These are phyloP conservation scores for Schizochytrium sp. DNA, from an alignment of 108 stramenopile species.

Conservation along the genomic window DNA sequence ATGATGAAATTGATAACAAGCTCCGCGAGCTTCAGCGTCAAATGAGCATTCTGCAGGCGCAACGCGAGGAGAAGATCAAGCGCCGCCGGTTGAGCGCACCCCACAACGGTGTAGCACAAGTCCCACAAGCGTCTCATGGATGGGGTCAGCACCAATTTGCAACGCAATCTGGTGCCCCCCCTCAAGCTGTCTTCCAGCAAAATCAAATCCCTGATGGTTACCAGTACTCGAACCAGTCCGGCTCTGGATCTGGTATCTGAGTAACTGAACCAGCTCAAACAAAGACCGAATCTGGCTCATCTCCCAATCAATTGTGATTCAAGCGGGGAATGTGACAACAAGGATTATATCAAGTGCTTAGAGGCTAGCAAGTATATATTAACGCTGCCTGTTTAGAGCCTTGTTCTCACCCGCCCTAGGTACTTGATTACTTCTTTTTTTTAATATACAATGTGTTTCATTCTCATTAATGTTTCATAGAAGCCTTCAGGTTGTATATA, in stretches of 20 bases:
- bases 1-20: neutral
- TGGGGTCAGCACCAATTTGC: neutral
- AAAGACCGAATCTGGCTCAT: neutral
- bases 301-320: neutral
- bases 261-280: neutral
- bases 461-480: no score
- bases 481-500: no score
- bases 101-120: neutral
- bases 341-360: no score
- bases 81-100: neutral
- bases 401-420: no score
- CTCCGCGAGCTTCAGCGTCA: slow-evolving; percentile 4
- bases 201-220: neutral
- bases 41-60: neutral
- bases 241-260: neutral
- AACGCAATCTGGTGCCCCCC: neutral
- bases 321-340: no score
- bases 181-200: neutral
- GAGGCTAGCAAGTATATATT: no score
- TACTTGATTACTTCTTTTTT: no score
- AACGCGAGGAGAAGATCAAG: slow-evolving; percentile 6
- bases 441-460: no score
- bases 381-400: no score
- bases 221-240: neutral
- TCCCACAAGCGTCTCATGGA: neutral